A percentile compares a stretch with the other conserved stretches of the same genome.
phyloP scores from a whole-genome alignment of 2,329 filamentous ascomycete genomes.

The Calonectria pauciramosa region DNA sequence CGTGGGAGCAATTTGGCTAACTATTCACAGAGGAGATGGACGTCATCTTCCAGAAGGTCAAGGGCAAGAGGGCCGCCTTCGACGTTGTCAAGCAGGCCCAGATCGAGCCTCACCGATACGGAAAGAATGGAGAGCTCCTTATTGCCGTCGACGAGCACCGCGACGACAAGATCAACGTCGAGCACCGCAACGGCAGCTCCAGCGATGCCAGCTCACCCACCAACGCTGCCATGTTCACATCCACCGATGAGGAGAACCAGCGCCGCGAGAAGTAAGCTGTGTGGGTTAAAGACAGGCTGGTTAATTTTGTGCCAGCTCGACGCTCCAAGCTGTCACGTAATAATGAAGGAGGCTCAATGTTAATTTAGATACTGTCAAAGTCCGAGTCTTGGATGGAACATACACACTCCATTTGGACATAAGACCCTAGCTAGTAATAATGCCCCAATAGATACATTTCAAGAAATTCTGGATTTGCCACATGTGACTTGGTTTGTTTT shows the following conservation, averaged over 20 bases:
- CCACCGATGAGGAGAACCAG: conserved; percentile 52
- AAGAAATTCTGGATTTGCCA: not conserved
- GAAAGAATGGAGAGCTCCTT: conserved; percentile 71
- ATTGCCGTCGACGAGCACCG: conserved; percentile 58
- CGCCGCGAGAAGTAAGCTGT: conserved; percentile 30
- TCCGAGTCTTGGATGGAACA: not conserved
- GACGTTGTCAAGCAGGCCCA: conserved; percentile 54
- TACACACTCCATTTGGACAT: not conserved
- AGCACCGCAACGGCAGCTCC: conserved; percentile 46
- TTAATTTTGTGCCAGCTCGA: not conserved
- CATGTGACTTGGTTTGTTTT: not conserved
- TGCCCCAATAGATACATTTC: conserved; percentile 5
- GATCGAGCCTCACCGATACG: conserved; percentile 68
- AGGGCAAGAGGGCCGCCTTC: conserved; percentile 55
- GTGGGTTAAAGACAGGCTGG: not conserved
- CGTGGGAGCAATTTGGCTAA: no score
- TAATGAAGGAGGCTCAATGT: not conserved
- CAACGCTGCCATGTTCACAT: conserved; percentile 47
- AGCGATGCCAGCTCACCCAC: conserved; percentile 43
- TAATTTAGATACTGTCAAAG: not conserved
- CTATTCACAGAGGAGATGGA: conserved; percentile 71
- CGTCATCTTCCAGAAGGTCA: conserved; percentile 71
- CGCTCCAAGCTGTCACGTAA: not conserved
- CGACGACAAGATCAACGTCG: conserved; percentile 51
- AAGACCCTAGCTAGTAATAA: conserved; percentile 5